Evolutionary conservation across 805 yeast species (phyloP), one percentile per base, ranked within the genome.

Genomic region (Pichia ethanolica): DNA sequence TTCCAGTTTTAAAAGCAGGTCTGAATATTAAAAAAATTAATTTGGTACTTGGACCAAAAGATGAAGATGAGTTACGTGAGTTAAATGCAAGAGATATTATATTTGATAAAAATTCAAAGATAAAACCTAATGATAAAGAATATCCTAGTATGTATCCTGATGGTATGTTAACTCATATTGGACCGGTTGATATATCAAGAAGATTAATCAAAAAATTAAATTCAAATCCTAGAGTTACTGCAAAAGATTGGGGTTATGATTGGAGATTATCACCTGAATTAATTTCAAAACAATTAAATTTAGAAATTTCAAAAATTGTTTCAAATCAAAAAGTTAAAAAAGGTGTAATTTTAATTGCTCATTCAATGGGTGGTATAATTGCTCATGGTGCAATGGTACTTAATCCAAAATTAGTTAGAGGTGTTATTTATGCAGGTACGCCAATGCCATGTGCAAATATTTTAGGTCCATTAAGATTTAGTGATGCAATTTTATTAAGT

Each of bases 361-460:
- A 90, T 64, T 89, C 96, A 0, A 89, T 90, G 97, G 97, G 97
- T 47, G 97, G 97, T 0, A 62, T 90, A 35, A 75, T 90, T 7
- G 81, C 95, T 0, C 96, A 89, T 61, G 82, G 84, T 49, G 88
- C 85, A 0, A 70, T 90, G 73, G 85, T 83, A 47, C 69, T 70
- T 46, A 75, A 79, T 51, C 89, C 96, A 0, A 67, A 75, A 12
- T 64, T 89, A 40, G 76, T 90, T 58, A 72, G 90, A 52, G 91
- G 93, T 1, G 56, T 90, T 1, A 65, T 90, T 3, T 90, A 89
- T 59, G 91, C 79, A 12, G 97, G 97, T 1, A 75, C 81, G 0
- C 97, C 97, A 3, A 72, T 82, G 26, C 87, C 86, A 59, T 89
- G 96, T 64, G 79, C 89, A 10, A 88, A 88, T 61, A 86, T 89